Evolutionary conservation across 345 rosid genomes (phyloP).

Genomic region (Ricinus communis): DNA sequence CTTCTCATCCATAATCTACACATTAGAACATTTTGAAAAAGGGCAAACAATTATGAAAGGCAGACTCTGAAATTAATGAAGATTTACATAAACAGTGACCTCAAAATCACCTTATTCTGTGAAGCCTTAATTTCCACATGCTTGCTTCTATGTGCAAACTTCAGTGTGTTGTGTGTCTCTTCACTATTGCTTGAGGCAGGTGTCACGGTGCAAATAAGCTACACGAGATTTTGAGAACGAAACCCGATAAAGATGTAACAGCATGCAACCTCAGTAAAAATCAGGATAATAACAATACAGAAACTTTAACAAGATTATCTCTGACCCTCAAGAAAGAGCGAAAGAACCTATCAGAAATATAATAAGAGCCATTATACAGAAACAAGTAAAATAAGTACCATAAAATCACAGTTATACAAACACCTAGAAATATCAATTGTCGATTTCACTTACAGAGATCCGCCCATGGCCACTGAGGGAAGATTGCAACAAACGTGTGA

Average conservation of each 20-base stretch:
- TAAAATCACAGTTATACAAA: conserved; percentile 12
- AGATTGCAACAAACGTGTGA: conserved; percentile 69
- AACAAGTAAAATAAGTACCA: not conserved
- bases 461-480: conserved; percentile 73
- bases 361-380: not conserved
- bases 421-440: conserved; percentile 6
- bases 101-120: conserved; percentile 55
- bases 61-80: conserved; percentile 1
- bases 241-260: conserved; percentile 13
- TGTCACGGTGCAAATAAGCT: conserved; percentile 73
- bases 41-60: conserved; percentile 9
- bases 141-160: conserved; percentile 74
- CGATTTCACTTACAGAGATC: conserved; percentile 51
- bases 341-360: not conserved
- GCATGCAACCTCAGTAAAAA: not conserved
- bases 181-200: conserved; percentile 71
- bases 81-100: conserved; percentile 1
- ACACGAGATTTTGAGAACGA: conserved; percentile 24
- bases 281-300: not conserved
- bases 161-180: conserved; percentile 72
- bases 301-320: not conserved
- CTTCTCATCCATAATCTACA: conserved; percentile 74
- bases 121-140: conserved; percentile 62
- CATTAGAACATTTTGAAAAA: conserved; percentile 7
- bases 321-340: not conserved